These are phyloP conservation scores for Fusarium protoensiforme DNA, from an alignment of 2,329 filamentous ascomycete genomes.

Conservation along the genomic window DNA sequence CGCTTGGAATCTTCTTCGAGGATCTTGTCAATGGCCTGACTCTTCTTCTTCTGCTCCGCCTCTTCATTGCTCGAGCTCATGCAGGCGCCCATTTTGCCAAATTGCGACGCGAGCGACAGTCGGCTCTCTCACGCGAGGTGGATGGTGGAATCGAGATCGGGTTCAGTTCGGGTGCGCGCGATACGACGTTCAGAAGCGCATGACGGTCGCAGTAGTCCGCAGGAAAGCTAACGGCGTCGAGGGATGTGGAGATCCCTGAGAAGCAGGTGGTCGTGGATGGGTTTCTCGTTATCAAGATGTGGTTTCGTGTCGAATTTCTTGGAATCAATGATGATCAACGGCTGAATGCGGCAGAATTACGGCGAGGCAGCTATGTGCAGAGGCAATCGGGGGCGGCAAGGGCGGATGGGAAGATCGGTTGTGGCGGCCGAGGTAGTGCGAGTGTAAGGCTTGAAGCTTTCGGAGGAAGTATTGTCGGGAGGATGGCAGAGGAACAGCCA, in stretches of 20 bases:
- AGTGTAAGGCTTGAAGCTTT: conserved; percentile 8
- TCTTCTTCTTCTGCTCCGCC: conserved; percentile 93
- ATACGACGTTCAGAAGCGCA: conserved; percentile 39
- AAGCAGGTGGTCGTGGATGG: neutral
- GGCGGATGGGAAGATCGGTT: conserved; percentile 31
- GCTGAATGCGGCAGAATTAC: conserved; percentile 27
- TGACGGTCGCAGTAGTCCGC: conserved; percentile 33
- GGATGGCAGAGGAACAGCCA: conserved; percentile 5
- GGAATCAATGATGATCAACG: conserved; percentile 12
- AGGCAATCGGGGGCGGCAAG: conserved; percentile 28
- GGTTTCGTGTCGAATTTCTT: conserved; percentile 3
- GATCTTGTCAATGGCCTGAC: conserved; percentile 92
- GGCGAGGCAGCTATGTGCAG: conserved; percentile 30
- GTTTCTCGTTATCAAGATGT: neutral
- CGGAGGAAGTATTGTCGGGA: neutral
- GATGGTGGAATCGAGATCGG: conserved; percentile 7
- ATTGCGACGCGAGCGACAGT: conserved; percentile 26
- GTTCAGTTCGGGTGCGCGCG: conserved; percentile 28
- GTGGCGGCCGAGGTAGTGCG: conserved; percentile 22
- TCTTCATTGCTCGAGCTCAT: conserved; percentile 90
- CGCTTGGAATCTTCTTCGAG: conserved; percentile 95
- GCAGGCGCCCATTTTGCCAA: conserved; percentile 84
- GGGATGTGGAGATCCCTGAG: conserved; percentile 10
- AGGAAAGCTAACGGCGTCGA: conserved; percentile 23
- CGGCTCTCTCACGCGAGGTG: conserved; percentile 19